Conservation (phyloP, 164 flowering plant species). For the Piper betle region DNA sequence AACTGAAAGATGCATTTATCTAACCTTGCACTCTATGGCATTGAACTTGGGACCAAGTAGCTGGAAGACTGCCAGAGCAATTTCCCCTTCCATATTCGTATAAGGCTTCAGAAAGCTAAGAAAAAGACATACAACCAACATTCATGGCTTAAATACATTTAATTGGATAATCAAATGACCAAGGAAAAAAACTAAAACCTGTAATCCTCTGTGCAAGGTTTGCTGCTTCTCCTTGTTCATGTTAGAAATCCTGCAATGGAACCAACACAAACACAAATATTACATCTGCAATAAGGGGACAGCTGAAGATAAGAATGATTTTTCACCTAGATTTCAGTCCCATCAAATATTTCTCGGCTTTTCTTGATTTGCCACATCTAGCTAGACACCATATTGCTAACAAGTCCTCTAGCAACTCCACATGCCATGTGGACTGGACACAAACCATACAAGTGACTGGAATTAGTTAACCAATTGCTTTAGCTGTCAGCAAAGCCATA, state of each 20-base stretch:
- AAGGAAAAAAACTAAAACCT: constrained; percentile 21
- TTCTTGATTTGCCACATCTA: constrained; percentile 22
- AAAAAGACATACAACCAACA: not conserved
- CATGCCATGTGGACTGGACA: constrained; percentile 48
- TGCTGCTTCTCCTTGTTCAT: constrained; percentile 38
- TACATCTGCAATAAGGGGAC: not conserved
- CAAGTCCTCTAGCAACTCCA: constrained; percentile 80
- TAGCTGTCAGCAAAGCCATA: not conserved
- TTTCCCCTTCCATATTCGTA: constrained; percentile 59
- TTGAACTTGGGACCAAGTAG: constrained; percentile 65
- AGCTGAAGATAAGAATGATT: not conserved
- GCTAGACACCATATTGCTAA: constrained; percentile 74
- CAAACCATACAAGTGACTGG: not conserved
- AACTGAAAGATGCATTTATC: not conserved
- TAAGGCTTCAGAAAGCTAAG: constrained; percentile 79
- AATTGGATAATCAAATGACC: not conserved
- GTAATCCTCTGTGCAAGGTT: constrained; percentile 47
- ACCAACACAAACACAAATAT: no score
- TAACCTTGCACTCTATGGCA: constrained; percentile 56
- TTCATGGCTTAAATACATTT: not conserved
- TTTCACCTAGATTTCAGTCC: constrained; percentile 54
- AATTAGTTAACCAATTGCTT: not conserved
- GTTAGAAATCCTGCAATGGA: no score
- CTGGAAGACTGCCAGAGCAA: constrained; percentile 29
- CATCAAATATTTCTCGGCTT: constrained; percentile 49